Base-by-base conservation (phyloP, 1,284 basidiomycete species). In the Stygiomarasmius scandens region DNA sequence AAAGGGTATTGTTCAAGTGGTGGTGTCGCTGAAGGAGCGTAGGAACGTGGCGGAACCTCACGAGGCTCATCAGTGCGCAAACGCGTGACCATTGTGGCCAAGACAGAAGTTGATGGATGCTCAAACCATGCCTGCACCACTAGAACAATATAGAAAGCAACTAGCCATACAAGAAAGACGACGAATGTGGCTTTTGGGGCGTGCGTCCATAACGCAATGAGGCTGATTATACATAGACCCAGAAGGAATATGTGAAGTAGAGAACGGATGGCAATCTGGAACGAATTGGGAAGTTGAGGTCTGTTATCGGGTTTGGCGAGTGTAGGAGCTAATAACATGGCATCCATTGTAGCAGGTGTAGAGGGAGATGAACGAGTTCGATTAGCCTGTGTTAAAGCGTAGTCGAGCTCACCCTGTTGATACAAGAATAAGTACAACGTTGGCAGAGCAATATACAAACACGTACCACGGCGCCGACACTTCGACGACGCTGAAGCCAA, bases 401-500 rank as follows among this genome's bases (percentile, higher is more conserved):
- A 87, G 69, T 90, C 87, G 23, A 88, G 77, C 65, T 90, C 87
- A 51, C 82, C 86, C 89, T 91, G 66, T 51, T 36, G 64, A 43
- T 0, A 48, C 54, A 49, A 43, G 22, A 41, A 59, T 19, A 46
- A 16, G 27, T 10, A 55, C 38, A 34, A 55, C 48, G 34, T 36
- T 38, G 53, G 49, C 62, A 45, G 36, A 56, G 61, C 50, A 51
- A 57, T 47, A 56, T 64, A 63, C 59, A 57, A 59, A 59, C 51
- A 74, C 86, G 66, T 69, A 91, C 90, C 72, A 88, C 81, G 55
- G 82, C 78, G 64, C 82, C 85, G 25, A 87, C 72, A 67, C 85
- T 90, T 56, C 88, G 80, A 53, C 90, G 78, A 46, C 86, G 80
- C 58, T 86, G 80, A 23, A 90, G 73, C 90, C 90, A 92, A 65